Base-by-base conservation (phyloP, 495 filamentous ascomycete genomes). In the Penicillium lividum region DNA sequence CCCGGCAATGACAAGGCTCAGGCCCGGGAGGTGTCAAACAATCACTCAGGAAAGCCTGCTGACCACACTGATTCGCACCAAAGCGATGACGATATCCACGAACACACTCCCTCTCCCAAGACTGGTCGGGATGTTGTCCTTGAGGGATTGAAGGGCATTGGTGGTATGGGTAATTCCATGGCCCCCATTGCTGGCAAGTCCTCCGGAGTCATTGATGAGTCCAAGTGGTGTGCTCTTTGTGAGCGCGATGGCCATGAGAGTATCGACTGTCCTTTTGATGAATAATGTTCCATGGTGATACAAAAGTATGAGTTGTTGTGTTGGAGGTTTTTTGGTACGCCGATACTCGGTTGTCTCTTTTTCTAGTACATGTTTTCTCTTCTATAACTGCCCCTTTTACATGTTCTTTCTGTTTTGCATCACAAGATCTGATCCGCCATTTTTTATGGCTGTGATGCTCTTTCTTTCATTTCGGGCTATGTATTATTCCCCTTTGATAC, bases 191-290 rank as follows among this genome's bases (percentile, higher is more conserved):
- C 90, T 5, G 93, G 91, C 38, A 97, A 94, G 77, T 85, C 88
- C 54, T 90, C 84, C 50, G 87, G 86, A 1, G 77, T 89, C 34
- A 82, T 94, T 57, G 91, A 98, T 65, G 84, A 85, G 61, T 79
- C 84, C 55, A 96, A 94, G 74, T 99, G 94, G 94, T 99, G 94
- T 75, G 94, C 95, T 53, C 78, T 98, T 46, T 99, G 94, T 70
- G 94, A 99, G 78, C 83, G 89, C 53, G 95, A 98, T 67, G 94
- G 94, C 31, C 94, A 99, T 67, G 90, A 94, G 70, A 96, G 92
- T 67, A 91, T 95, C 58, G 90, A 95, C 71, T 98, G 93, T 77
- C 93, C 93, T 13, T 89, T 95, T 74, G 93, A 97, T 71, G 91
- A 93, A 68, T 89, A 84, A 64, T 88, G 87, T 65, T 58, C 49